Evolutionary conservation across 768 basidiomycete species (phyloP).

Genomic region (Trichaptum fuscoviolaceum): DNA sequence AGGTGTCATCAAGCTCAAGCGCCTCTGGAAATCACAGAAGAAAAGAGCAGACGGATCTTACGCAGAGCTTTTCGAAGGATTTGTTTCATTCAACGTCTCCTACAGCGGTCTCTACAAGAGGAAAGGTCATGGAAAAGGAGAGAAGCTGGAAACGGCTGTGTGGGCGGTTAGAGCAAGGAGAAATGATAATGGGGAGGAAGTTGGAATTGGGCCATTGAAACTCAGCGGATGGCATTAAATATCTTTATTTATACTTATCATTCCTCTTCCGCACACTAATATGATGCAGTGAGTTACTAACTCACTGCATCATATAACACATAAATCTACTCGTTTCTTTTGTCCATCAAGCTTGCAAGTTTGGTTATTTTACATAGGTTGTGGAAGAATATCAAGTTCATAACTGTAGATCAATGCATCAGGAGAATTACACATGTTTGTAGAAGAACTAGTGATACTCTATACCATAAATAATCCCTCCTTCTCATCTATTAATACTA

Average conservation of each 20-base stretch:
- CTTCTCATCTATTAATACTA: neutral
- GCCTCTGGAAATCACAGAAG: constrained; percentile 23
- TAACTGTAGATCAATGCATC: too few species aligned
- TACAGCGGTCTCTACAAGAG: constrained; percentile 30
- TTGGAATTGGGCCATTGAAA: constrained; percentile 27
- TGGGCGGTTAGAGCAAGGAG: constrained; percentile 35
- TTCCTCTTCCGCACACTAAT: neutral
- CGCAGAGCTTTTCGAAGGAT: constrained; percentile 35
- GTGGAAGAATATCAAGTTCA: too few species aligned
- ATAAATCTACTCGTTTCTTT: too few species aligned
- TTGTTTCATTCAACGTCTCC: constrained; percentile 29
- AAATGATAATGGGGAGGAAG: constrained; percentile 27
- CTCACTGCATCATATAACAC: too few species aligned
- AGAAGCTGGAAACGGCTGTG: constrained; percentile 25
- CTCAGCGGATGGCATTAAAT: neutral
- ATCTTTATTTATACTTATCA: neutral
- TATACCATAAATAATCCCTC: neutral
- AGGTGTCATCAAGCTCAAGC: constrained; percentile 31
- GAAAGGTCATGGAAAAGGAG: constrained; percentile 31
- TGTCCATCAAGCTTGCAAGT: too few species aligned
- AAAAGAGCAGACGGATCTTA: constrained; percentile 12
- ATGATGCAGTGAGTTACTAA: too few species aligned
- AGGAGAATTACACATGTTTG: too few species aligned
- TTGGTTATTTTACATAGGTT: too few species aligned
- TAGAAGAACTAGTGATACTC: too few species aligned